phyloP scores from a whole-genome alignment of 148 eudicot species.

The Salicornia ramosissima region DNA sequence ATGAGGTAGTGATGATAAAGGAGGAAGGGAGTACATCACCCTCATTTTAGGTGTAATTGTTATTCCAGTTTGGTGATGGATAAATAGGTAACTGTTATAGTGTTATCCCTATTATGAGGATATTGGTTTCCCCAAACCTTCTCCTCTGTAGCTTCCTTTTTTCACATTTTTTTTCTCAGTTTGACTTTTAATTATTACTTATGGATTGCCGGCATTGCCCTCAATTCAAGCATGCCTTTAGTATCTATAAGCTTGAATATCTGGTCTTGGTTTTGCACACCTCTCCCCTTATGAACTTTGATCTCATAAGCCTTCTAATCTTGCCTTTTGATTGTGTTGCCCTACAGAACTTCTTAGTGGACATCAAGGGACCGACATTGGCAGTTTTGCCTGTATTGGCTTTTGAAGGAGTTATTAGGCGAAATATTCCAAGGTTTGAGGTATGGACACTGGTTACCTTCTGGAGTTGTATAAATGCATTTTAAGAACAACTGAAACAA shows the following conservation, averaged over 20 bases:
- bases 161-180: too few relatives aligned
- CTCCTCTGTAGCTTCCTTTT: too few relatives aligned
- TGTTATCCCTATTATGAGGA: too few relatives aligned
- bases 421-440: slow-evolving; percentile 93
- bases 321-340: slow-evolving; percentile 6
- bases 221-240: too few relatives aligned
- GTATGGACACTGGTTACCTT: slow-evolving; percentile 32
- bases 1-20: too few relatives aligned
- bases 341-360: slow-evolving; percentile 83
- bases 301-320: background rate
- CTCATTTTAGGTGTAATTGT: too few relatives aligned
- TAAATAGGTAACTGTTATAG: too few relatives aligned
- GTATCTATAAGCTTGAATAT: background rate
- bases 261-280: background rate
- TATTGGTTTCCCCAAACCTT: too few relatives aligned
- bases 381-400: slow-evolving; percentile 90
- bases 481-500: background rate
- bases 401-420: slow-evolving; percentile 97
- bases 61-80: too few relatives aligned
- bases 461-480: background rate
- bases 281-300: background rate
- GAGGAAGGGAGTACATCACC: too few relatives aligned
- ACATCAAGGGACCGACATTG: slow-evolving; percentile 87
- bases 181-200: too few relatives aligned
- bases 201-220: too few relatives aligned